Evolutionary conservation across 495 filamentous ascomycete genomes (phyloP).

Genomic region (Xylaria acuta): DNA sequence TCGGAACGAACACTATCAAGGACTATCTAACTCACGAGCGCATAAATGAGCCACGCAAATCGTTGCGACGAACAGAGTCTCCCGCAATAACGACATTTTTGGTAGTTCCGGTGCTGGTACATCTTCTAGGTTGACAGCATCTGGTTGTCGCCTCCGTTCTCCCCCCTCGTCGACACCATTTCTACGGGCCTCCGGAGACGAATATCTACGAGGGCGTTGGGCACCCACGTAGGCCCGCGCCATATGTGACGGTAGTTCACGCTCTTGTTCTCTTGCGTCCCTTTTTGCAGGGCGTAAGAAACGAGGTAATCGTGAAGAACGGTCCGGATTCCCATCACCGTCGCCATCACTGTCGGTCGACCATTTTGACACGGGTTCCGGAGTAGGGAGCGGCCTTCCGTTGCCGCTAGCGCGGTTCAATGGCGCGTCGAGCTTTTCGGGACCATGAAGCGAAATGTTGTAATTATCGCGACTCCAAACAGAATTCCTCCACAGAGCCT

Average conservation of each 20-base stretch:
- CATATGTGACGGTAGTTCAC: neutral
- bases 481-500: slow-evolving; percentile 19
- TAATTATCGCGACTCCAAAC: slow-evolving; percentile 34
- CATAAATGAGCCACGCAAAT: slow-evolving; percentile 42
- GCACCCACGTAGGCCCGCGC: neutral
- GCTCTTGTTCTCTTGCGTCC: neutral
- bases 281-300: neutral
- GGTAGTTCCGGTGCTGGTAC: neutral
- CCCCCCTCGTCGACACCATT: neutral
- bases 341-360: slow-evolving; percentile 34
- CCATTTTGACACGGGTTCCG: slow-evolving; percentile 29
- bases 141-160: too few species aligned
- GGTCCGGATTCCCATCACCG: neutral
- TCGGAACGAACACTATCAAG: slow-evolving; percentile 35
- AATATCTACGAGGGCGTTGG: neutral
- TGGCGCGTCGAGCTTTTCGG: slow-evolving; percentile 24
- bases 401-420: neutral
- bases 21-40: slow-evolving; percentile 33
- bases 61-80: slow-evolving; percentile 32
- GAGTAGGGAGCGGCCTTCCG: neutral
- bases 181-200: neutral
- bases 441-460: slow-evolving; percentile 27
- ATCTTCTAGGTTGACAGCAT: neutral
- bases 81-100: neutral
- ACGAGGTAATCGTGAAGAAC: neutral